phyloP scores from a whole-genome alignment of 2,329 filamentous ascomycete species.

The Gaeumannomyces tritici region DNA sequence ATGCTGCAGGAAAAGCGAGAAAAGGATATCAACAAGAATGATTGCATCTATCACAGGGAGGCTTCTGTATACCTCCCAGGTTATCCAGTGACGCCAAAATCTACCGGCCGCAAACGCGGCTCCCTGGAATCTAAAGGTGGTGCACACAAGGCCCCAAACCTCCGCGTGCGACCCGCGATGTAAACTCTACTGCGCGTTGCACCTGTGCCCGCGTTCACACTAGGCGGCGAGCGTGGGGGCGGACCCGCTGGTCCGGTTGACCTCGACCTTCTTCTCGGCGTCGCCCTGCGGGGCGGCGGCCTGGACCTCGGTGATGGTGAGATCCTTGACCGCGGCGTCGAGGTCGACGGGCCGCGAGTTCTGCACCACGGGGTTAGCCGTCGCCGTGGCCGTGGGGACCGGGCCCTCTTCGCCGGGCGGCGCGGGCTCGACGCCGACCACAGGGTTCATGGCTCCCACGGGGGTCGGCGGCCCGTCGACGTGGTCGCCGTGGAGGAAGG shows the following conservation, averaged over 20 bases:
- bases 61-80: neutral
- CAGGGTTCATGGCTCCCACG: slow-evolving; percentile 8
- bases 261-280: neutral
- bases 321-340: slow-evolving; percentile 9
- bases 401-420: neutral
- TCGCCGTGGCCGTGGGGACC: neutral
- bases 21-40: neutral
- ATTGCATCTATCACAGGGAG: neutral
- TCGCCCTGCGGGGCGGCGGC: neutral
- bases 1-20: neutral
- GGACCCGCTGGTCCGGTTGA: neutral
- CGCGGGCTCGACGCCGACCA: slow-evolving; percentile 5
- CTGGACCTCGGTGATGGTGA: slow-evolving; percentile 10
- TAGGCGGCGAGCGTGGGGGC: neutral
- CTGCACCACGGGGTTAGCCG: neutral
- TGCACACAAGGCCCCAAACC: neutral
- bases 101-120: neutral
- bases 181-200: neutral
- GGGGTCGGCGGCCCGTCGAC: slow-evolving; percentile 1
- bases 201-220: neutral
- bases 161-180: too few species aligned
- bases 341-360: neutral
- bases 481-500: slow-evolving; percentile 3
- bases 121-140: neutral
- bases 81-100: neutral